phyloP scores from a whole-genome alignment of 768 basidiomycete genomes.

The Guyanaporus albipodus region DNA sequence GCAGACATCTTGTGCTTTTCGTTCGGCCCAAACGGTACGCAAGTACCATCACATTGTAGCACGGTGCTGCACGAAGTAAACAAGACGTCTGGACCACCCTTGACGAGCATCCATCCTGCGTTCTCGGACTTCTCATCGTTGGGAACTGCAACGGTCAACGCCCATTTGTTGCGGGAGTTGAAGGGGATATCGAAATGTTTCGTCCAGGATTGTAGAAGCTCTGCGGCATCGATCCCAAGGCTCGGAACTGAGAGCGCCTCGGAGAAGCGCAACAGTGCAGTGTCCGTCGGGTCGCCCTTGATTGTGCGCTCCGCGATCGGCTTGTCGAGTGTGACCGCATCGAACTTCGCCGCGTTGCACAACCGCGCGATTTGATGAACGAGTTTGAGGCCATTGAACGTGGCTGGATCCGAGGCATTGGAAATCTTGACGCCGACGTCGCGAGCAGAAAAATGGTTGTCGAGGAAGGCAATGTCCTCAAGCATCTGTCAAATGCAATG shows the following conservation, averaged over 20 bases:
- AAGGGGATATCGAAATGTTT: slow-evolving; percentile 37
- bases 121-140: slow-evolving; percentile 4
- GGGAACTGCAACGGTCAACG: slow-evolving; percentile 38
- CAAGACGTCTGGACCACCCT: slow-evolving; percentile 58
- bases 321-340: slow-evolving; percentile 22
- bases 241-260: slow-evolving; percentile 28
- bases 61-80: slow-evolving; percentile 37
- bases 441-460: slow-evolving; percentile 17
- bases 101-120: slow-evolving; percentile 41
- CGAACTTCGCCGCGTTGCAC: slow-evolving; percentile 55
- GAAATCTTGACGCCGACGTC: slow-evolving; percentile 11
- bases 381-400: slow-evolving; percentile 16
- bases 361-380: slow-evolving; percentile 42
- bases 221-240: slow-evolving; percentile 16
- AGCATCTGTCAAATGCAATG: slow-evolving; percentile 29
- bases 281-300: slow-evolving; percentile 50
- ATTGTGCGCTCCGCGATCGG: slow-evolving; percentile 32
- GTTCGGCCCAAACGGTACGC: slow-evolving; percentile 28
- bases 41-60: slow-evolving; percentile 30
- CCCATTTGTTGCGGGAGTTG: slow-evolving; percentile 55
- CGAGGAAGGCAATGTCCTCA: slow-evolving; percentile 37
- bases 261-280: slow-evolving; percentile 48
- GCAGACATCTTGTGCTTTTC: slow-evolving; percentile 21
- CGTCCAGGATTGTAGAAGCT: slow-evolving; percentile 19
- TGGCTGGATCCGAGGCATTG: slow-evolving; percentile 4